Evolutionary conservation across 225 moss, liverwort and hornwort species (phyloP), one percentile per base, ranked within the genome.

Genomic region (Physcomitrium patens): DNA sequence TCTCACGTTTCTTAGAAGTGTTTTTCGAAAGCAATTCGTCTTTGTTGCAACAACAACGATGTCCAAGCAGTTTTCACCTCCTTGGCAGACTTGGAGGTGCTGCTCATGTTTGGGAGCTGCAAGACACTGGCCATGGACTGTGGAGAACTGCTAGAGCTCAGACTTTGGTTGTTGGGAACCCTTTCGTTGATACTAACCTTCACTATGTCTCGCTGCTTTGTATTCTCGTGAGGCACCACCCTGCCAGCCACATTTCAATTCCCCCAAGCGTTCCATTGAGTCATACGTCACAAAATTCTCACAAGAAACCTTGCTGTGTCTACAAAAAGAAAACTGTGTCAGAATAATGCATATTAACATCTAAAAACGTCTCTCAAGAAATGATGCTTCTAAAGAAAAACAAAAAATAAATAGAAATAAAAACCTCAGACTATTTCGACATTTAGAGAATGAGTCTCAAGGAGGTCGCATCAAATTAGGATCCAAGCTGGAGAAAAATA

Each of bases 101-200:
- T 76, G 78, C 55, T 86, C 49, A 82, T 72, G 42, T 76, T 81
- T 12, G 91, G 90, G 22, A 93, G 78, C 55, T 91, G 91, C 70
- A 89, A 79, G 3, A 85, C 66, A 63, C 87, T 86, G 0, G 80
- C 81, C 83, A 93, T 93, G 0, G 93, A 93, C 28, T 86, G 86
- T 2, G 93, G 93, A 51, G 94, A 94, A 52, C 67, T 89, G 23
- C 27, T 87, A 16, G 78, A 87, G 74, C 92, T 94, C 28, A 79
- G 77, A 54, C 70, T 84, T 71, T 86, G 83, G 52, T 89, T 95
- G 20, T 70, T 77, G 23, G 80, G 16, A 62, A 64, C 47, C 83
- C 78, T 99, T 81, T 95, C 94, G 7, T 87, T 89, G 51, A 86
- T 51, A 41, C 71, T 87, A 72, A 82, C 71, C 80, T 94, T 93